Base-by-base conservation (phyloP, 306 rosid species). In the Geum urbanum region DNA sequence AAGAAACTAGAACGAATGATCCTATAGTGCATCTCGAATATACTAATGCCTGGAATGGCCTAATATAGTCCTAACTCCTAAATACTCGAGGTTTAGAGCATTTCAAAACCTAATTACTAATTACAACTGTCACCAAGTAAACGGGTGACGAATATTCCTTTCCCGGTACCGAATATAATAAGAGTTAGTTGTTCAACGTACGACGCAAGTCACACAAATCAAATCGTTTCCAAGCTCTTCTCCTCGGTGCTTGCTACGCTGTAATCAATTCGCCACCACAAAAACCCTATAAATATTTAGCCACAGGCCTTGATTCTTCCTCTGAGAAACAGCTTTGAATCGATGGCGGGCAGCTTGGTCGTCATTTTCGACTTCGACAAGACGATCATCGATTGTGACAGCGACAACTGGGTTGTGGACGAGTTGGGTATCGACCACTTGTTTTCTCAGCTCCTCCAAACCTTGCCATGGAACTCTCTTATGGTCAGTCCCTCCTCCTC, bases 361-460 rank as follows among this genome's bases (percentile, higher is more conserved):
- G 76, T 89, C 69, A 50, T 89, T 77, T 89, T 86, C 65, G 86
- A 89, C 77, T 86, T 89, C 24, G 88, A 89, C 81, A 77, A 83
- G 53, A 86, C 90, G 47, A 83, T 89, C 55, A 81, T 89, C 6
- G 90, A 81, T 58, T 79, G 88, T 35, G 96, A 89, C 70, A 85
- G 87, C 55, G 88, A 89, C 75, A 83, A 86, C 60, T 89, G 92
- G 96, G 71, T 89, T n/a, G 84, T 86, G 61, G 87, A 83, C 50
- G 77, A 81, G 63, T 69, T 69, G 27, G 83, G 84, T 56, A 69
- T 82, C 74, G 79, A 81, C 35, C 44, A 86, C 2, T 74, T 79
- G 22, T 86, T 89, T 79, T 71, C 77, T 60, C 73, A 81, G n/a
- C 92, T 84, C 63, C 90, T 83, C 50, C 88, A 83, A 32, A 75